Conservation (phyloP, 352 stramenopile species). For the Chloridella minuta region DNA sequence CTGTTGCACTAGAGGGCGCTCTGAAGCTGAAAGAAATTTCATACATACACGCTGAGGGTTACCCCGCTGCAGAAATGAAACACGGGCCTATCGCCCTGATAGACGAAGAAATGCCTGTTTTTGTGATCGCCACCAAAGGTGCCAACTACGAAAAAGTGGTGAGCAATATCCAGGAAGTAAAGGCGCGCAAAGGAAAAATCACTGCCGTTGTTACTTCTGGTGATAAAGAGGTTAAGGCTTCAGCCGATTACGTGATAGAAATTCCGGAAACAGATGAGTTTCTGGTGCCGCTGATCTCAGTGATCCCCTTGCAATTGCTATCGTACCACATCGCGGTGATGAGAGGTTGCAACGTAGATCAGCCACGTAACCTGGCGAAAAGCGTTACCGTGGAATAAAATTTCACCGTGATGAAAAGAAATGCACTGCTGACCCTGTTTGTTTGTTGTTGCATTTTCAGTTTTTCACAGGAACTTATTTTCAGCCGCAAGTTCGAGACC, state of each 20-base stretch:
- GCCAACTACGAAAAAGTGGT: conserved; percentile 24
- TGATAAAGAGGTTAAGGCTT: conserved; percentile 42
- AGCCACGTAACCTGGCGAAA: conserved; percentile 86
- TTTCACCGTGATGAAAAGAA: not conserved
- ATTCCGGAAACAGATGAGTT: conserved; percentile 38
- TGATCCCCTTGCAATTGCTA: conserved; percentile 79
- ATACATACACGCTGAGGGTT: conserved; percentile 88
- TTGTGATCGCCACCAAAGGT: conserved; percentile 22
- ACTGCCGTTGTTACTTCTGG: conserved; percentile 89
- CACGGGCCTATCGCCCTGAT: conserved; percentile 95
- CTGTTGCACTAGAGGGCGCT: conserved; percentile 72
- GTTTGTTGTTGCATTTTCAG: not conserved
- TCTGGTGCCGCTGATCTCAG: conserved; percentile 67
- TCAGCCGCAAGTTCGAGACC: not conserved
- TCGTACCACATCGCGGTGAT: conserved; percentile 82
- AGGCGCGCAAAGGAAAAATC: conserved; percentile 62
- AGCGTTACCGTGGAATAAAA: conserved; percentile 83
- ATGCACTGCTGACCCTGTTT: not conserved
- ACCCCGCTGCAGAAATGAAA: conserved; percentile 80
- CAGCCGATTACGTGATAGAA: conserved; percentile 57
- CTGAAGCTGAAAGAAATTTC: conserved; percentile 98
- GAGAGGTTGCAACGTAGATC: conserved; percentile 82
- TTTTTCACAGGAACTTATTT: not conserved
- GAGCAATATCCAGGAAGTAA: conserved; percentile 49
- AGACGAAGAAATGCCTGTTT: conserved; percentile 32